Conservation (phyloP, 306 rosid species). For the Vigna unguiculata region DNA sequence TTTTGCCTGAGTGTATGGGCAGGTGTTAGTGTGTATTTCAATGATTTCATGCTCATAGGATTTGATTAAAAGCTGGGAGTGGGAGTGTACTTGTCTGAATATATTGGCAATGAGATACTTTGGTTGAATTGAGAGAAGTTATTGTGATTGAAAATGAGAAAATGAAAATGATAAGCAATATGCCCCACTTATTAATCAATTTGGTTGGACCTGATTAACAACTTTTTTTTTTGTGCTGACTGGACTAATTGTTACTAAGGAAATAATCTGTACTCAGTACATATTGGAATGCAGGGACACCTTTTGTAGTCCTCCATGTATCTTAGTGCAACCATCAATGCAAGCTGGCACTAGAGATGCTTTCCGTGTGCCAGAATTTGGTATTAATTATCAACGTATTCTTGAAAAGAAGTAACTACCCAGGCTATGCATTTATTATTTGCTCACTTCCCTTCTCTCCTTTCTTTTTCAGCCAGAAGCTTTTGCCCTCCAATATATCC, state of each 20-base stretch:
- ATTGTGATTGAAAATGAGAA: conserved; percentile 26
- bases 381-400: conserved; percentile 53
- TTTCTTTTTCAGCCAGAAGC: conserved; percentile 70
- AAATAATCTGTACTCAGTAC: conserved; percentile 40
- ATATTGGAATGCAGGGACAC: conserved; percentile 79
- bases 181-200: conserved; percentile 18
- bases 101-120: conserved; percentile 36
- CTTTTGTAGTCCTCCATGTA: conserved; percentile 78
- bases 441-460: conserved; percentile 42
- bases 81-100: conserved; percentile 17
- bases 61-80: conserved; percentile 27
- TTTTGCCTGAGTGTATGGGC: conserved; percentile 26
- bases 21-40: conserved; percentile 22
- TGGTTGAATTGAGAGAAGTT: conserved; percentile 38
- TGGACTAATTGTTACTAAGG: background rate
- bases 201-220: conserved; percentile 25
- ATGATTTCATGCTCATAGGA: conserved; percentile 26
- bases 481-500: conserved; percentile 96
- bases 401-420: conserved; percentile 9
- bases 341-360: conserved; percentile 56
- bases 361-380: conserved; percentile 74
- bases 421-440: conserved; percentile 25
- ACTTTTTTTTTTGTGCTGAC: conserved; percentile 24
- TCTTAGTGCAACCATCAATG: conserved; percentile 94
- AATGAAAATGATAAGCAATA: conserved; percentile 31